Evolutionary conservation across 345 rosid genomes (phyloP), one percentile per base, ranked within the genome.

Genomic region (Capsella bursapastoris): DNA sequence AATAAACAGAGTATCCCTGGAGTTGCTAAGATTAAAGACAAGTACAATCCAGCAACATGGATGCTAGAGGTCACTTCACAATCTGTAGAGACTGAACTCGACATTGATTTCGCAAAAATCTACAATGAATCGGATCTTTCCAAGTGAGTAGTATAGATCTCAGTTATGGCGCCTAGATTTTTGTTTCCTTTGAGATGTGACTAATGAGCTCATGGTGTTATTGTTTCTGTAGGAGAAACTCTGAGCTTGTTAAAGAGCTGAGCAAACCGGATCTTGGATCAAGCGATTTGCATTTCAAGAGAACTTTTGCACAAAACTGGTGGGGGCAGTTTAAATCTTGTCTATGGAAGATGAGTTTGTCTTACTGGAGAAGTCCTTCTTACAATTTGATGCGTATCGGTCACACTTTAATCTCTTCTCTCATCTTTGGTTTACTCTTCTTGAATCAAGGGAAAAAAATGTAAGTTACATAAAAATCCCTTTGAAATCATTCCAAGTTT

Each of bases 311-410:
- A 0, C 90, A 82, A 58, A 86, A 78, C 14, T 82, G 83, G 43
- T 81, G 83, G 89, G 96, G 66, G 56, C 98, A 90, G 57, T 85
- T 92, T 79, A 86, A 81, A 72, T 80, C 81, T 44, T 90, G 93
- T 78, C 56, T 92, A 13, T 90, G 98, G 98, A 92, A 92, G 77
- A 91, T 79, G 71, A 73, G 83, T 35, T 71, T 87, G 43, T 86
- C 98, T n/a, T 87, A 92, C 31, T 92, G 98, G 96, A 87, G 95
- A 84, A 88, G 87, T 62, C 96, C 96, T 52, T 63, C 89, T 7
- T 90, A 88, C 79, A 92, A 92, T 71, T 67, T 92, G 58, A 61
- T 45, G 71, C 89, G 96, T 15, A 63, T 88, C 13, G 10, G 69
- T 56, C 81, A 66, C 52, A 78, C 74, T 2, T 1, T 77, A 2